phyloP scores from a whole-genome alignment of 2,329 filamentous ascomycete genomes.

The Hypoxylon sp. region DNA sequence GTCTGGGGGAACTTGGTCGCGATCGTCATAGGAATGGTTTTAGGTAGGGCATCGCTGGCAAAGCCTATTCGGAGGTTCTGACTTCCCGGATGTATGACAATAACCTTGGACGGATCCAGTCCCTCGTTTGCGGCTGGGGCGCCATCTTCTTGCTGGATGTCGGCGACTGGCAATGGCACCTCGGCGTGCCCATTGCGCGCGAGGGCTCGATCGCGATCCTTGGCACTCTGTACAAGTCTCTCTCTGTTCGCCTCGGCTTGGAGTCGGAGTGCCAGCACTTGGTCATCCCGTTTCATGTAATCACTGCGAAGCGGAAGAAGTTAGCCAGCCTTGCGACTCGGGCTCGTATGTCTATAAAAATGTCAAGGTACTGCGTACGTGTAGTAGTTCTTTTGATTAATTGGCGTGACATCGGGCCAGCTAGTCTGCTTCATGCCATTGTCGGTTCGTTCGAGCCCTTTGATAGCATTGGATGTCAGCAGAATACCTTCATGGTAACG shows the following conservation, averaged over 20 bases:
- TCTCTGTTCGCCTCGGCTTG: conserved; percentile 90
- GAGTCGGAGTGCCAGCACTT: conserved; percentile 89
- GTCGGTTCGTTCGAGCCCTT: conserved; percentile 95
- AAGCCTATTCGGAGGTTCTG: conserved; percentile 95
- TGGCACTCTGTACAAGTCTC: conserved; percentile 85
- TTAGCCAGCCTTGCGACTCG: conserved; percentile 44
- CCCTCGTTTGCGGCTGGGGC: conserved; percentile 71
- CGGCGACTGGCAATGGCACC: conserved; percentile 71
- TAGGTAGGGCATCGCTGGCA: conserved; percentile 94
- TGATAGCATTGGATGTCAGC: conserved; percentile 38
- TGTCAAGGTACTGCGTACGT: conserved; percentile 71
- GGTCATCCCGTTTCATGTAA: conserved; percentile 98
- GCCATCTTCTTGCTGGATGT: conserved; percentile 71
- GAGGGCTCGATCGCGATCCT: conserved; percentile 88
- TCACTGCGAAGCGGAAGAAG: conserved; percentile 70
- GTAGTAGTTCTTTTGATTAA: conserved; percentile 99
- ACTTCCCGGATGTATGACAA: conserved; percentile 95
- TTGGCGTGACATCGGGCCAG: conserved; percentile 93
- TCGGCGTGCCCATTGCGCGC: conserved; percentile 81
- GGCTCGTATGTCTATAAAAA: neutral
- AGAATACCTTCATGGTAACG: conserved; percentile 20
- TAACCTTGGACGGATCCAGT: conserved; percentile 86
- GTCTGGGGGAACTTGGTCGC: conserved; percentile 83
- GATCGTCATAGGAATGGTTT: conserved; percentile 93
- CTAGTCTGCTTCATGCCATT: conserved; percentile 97